Evolutionary conservation across 2,329 filamentous ascomycete genomes (phyloP).

Genomic region (Penicillium aurantiogriseum): DNA sequence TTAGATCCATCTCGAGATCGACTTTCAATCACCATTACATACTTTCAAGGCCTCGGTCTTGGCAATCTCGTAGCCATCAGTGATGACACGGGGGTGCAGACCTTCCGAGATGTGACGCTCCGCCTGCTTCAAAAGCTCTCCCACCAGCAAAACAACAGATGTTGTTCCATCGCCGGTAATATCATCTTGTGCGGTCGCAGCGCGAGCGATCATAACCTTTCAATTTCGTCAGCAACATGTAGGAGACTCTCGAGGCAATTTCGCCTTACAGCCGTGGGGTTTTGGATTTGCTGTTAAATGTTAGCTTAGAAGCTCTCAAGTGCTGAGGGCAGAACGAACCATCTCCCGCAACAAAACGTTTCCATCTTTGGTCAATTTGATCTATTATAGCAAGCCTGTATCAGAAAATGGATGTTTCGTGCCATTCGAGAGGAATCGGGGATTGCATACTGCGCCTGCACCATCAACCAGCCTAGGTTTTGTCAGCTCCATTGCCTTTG

Average conservation of each 20-base stretch:
- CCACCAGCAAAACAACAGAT: conserved; percentile 89
- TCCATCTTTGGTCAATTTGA: conserved; percentile 98
- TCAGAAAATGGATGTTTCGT: conserved; percentile 15
- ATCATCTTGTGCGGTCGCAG: conserved; percentile 95
- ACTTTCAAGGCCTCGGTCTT: conserved; percentile 91
- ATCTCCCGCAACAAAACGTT: conserved; percentile 75
- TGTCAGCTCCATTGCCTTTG: conserved; percentile 27
- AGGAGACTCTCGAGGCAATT: conserved; percentile 5
- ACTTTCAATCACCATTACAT: not conserved
- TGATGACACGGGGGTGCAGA: conserved; percentile 94
- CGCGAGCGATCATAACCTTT: conserved; percentile 68
- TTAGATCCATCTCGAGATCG: conserved; percentile 15
- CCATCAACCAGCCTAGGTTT: conserved; percentile 59
- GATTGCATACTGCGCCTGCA: conserved; percentile 53
- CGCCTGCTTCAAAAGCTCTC: conserved; percentile 96
- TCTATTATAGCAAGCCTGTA: conserved; percentile 53
- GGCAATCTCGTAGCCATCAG: conserved; percentile 94
- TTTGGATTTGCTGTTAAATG: conserved; percentile 76
- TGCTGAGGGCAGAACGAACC: conserved; percentile 40
- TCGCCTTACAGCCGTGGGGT: conserved; percentile 78
- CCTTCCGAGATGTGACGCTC: conserved; percentile 95
- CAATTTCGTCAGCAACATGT: conserved; percentile 22
- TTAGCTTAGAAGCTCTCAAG: conserved; percentile 30
- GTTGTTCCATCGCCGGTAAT: conserved; percentile 98
- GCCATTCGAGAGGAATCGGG: conserved; percentile 9